Evolutionary conservation across 2,329 filamentous ascomycete genomes (phyloP).

Genomic region (Alternaria postmessia): DNA sequence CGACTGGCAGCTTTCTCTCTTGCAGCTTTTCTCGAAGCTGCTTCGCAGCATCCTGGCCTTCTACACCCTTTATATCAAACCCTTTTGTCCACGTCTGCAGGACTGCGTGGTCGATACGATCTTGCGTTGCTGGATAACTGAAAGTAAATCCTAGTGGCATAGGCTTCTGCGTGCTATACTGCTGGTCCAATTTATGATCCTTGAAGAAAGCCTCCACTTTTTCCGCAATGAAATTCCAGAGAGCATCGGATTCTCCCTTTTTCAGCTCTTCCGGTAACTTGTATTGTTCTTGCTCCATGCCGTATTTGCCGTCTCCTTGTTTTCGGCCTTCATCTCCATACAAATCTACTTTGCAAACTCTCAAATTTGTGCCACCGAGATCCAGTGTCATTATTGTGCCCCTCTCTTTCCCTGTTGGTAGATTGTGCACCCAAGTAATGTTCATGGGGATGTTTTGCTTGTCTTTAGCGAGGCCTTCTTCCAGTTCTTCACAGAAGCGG

Average conservation of each 20-base stretch:
- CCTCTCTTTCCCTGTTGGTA: constrained; percentile 85
- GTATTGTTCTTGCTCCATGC: constrained; percentile 93
- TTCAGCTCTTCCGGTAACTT: constrained; percentile 93
- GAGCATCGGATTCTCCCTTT: constrained; percentile 80
- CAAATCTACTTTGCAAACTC: constrained; percentile 91
- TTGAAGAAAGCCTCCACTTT: constrained; percentile 91
- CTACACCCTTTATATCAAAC: constrained; percentile 91
- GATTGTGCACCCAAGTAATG: constrained; percentile 92
- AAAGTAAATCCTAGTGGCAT: constrained; percentile 93
- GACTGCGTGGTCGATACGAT: constrained; percentile 91
- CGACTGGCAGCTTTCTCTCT: constrained; percentile 80
- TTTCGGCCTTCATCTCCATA: constrained; percentile 76
- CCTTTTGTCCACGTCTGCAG: constrained; percentile 98
- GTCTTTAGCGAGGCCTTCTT: constrained; percentile 32
- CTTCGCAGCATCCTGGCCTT: constrained; percentile 88
- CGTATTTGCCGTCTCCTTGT: constrained; percentile 70
- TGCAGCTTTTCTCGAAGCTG: constrained; percentile 82
- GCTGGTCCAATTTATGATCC: constrained; percentile 75
- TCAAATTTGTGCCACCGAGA: constrained; percentile 95
- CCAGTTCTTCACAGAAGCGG: constrained; percentile 35
- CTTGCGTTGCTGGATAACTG: constrained; percentile 91
- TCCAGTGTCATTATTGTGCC: constrained; percentile 90
- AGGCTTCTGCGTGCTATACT: constrained; percentile 67
- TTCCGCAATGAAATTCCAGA: constrained; percentile 95
- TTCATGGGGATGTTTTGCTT: constrained; percentile 76